Conservation (phyloP, 1,284 basidiomycete species). For the Exobasidium cylindrosporum region DNA sequence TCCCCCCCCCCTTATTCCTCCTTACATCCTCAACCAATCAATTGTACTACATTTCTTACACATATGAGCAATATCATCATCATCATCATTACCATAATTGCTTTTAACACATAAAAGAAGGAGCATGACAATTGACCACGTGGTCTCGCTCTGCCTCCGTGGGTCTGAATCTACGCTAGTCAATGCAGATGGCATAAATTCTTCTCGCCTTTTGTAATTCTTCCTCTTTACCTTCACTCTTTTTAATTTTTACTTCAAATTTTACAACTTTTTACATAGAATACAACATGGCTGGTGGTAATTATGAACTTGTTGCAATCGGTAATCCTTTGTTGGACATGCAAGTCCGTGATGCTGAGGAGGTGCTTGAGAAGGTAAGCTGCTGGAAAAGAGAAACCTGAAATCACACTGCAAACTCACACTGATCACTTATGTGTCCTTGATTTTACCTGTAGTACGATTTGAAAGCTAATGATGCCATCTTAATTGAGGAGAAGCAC, state of each 20-base stretch:
- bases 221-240: neutral
- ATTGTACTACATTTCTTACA: too few species aligned
- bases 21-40: too few species aligned
- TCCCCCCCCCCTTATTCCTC: too few species aligned
- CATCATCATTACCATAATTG: too few species aligned
- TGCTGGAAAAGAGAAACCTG: neutral
- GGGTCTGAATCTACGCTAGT: neutral
- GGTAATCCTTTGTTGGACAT: conserved; percentile 57
- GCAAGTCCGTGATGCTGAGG: conserved; percentile 66
- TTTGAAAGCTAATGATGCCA: conserved; percentile 93
- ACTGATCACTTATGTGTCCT: neutral
- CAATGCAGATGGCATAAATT: too few species aligned
- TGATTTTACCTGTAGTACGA: conserved; percentile 61
- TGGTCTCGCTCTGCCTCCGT: neutral
- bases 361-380: conserved; percentile 70
- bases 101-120: too few species aligned
- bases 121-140: neutral
- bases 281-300: conserved; percentile 14
- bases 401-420: neutral
- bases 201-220: neutral
- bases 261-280: neutral
- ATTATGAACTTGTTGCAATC: conserved; percentile 51
- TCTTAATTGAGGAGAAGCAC: conserved; percentile 88
- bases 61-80: too few species aligned
- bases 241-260: neutral